Evolutionary conservation across 1,139 yeast species (phyloP).

Genomic region (Blastobotrys raffinosifermentans): DNA sequence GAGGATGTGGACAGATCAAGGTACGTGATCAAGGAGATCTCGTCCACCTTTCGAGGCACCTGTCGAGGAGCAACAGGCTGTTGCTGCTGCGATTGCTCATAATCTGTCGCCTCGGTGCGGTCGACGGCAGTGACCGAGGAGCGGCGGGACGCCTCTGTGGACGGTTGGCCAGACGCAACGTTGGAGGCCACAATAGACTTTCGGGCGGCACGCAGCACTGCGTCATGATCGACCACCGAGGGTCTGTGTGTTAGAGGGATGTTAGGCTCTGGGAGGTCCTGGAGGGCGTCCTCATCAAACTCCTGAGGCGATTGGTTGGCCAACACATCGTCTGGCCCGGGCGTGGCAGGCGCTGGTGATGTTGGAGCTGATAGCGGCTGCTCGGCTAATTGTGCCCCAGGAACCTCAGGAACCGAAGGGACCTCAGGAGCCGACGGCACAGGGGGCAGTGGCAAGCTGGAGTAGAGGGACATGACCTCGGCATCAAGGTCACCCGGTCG

Average conservation of each 20-base stretch:
- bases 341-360: slow-evolving; percentile 1
- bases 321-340: too few species aligned
- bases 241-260: too few species aligned
- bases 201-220: too few species aligned
- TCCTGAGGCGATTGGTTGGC: too few species aligned
- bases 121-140: too few species aligned
- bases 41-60: slow-evolving; percentile 12
- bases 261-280: too few species aligned
- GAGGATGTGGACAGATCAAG: slow-evolving; percentile 23
- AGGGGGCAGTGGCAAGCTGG: slow-evolving; percentile 13
- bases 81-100: background rate
- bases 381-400: too few species aligned
- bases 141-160: background rate
- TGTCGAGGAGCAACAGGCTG: background rate
- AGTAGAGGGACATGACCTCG: slow-evolving; percentile 6
- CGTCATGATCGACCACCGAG: too few species aligned
- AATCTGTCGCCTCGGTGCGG: too few species aligned
- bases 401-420: too few species aligned
- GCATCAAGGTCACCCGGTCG: slow-evolving; percentile 5
- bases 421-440: slow-evolving; percentile 7
- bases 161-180: background rate
- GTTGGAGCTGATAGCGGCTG: slow-evolving; percentile 1
- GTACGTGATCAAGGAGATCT: slow-evolving; percentile 17
- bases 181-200: too few species aligned
- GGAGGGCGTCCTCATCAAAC: too few species aligned